Evolutionary conservation across 371 early-diverging fungal genomes (phyloP), one percentile per base, ranked within the genome.

Genomic region (Apophysomyces ossiformis): DNA sequence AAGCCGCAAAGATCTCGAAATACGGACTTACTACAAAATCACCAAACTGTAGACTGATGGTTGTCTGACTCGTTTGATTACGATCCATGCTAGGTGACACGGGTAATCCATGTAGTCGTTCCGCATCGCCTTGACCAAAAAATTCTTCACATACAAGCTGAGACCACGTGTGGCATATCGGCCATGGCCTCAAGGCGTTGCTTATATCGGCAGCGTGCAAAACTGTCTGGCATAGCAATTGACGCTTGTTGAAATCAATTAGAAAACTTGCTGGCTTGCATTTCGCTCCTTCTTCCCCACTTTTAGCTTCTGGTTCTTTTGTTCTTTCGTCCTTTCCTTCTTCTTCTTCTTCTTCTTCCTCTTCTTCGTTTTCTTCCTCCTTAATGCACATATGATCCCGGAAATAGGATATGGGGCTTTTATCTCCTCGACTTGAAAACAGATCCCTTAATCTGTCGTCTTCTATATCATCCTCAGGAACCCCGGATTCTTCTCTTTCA

Each of bases 31-130:
- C 93, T 2, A 96, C 90, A 65, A 91, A 90, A 65, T 93, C 92
- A 43, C 89, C 91, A 78, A 96, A 96, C 15, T 90, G 90, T 1
- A 95, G 69, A 21, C 89, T 88, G 63, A 94, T 90, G 54, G 91
- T 87, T 13, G 87, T 86, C 62, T 94, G 93, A 46, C 89, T 89
- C 38, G 89, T 81, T 37, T 86, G 76, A 18, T 82, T 74, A 16
- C 94, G 86, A 71, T 95, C 95, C 94, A 95, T 95, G 74, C 90
- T 93, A 7, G 95, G 94, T 0, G 95, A 93, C 7, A 95, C 79
- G 0, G 93, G 92, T 32, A 96, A 69, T 37, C 83, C 80, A 54
- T 88, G 82, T 7, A 75, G 64, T 70, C 85, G 86, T 69, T 96
- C 97, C 32, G 87, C 72, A 39, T 96, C 95, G 13, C 95, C 95